Percentiles rank a stretch among this genome's conserved stretches.
These are phyloP conservation scores for Penicillium sp. DNA, from an alignment of 2,329 filamentous ascomycete genomes.

Conservation along the genomic window DNA sequence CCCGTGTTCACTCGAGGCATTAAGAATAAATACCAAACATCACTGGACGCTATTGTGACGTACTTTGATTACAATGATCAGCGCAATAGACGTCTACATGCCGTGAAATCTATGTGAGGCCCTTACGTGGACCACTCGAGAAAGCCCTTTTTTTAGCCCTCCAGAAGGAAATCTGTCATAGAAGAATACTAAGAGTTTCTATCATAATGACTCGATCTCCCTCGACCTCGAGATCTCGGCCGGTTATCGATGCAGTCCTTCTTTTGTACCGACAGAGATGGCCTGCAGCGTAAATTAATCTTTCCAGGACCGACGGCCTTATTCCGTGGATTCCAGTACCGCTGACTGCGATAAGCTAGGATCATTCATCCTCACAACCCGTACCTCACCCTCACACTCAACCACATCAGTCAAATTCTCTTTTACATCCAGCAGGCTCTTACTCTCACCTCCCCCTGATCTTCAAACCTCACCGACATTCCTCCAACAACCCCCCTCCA, in stretches of 20 bases:
- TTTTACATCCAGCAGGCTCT: too few species aligned
- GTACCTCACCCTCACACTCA: background rate
- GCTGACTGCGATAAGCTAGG: background rate
- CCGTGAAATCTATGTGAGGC: background rate
- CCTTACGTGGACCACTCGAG: background rate
- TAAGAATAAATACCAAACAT: background rate
- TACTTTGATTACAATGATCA: background rate
- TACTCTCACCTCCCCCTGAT: background rate
- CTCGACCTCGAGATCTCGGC: too few species aligned
- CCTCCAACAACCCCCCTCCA: slow-evolving; percentile 15
- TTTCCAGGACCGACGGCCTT: background rate
- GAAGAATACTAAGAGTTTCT: background rate
- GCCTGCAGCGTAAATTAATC: too few species aligned
- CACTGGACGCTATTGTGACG: background rate
- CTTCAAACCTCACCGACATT: slow-evolving; percentile 19
- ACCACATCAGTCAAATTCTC: background rate
- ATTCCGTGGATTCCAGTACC: background rate
- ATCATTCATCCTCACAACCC: background rate
- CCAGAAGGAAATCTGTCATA: background rate
- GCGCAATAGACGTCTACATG: background rate
- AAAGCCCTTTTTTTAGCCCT: background rate
- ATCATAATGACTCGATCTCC: background rate
- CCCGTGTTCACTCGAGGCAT: background rate
- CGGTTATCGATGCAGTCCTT: too few species aligned
- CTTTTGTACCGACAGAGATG: too few species aligned